These are phyloP conservation scores for Flaveria linearis DNA, from an alignment of 129 eudicot species.

Conservation along the genomic window DNA sequence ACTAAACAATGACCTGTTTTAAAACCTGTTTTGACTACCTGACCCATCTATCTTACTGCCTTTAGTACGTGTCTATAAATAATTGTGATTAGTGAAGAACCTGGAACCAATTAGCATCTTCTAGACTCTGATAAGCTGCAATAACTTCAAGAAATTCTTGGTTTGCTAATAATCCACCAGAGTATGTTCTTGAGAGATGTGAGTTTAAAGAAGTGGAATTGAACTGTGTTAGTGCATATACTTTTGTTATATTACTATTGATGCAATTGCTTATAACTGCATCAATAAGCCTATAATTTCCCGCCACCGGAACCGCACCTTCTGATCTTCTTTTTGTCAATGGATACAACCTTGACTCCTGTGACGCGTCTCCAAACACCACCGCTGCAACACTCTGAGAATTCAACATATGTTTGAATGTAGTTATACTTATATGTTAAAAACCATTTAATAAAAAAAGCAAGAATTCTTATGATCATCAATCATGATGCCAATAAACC, in stretches of 20 bases:
- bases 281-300: constrained; percentile 89
- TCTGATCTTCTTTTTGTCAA: constrained; percentile 89
- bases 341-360: constrained; percentile 63
- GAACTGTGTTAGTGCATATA: constrained; percentile 86
- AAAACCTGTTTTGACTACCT: not conserved
- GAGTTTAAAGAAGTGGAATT: constrained; percentile 93
- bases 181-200: constrained; percentile 83
- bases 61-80: not conserved
- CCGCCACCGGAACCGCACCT: constrained; percentile 91
- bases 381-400: constrained; percentile 94
- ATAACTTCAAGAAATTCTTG: constrained; percentile 84
- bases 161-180: constrained; percentile 63
- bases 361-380: constrained; percentile 77
- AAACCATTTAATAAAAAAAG: not conserved
- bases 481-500: not conserved
- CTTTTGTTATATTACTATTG: constrained; percentile 73
- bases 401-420: not conserved
- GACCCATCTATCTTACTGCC: not conserved
- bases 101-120: constrained; percentile 83
- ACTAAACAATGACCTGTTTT: not conserved
- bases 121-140: constrained; percentile 93
- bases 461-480: constrained; percentile 12
- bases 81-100: constrained; percentile 32
- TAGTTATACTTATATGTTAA: not conserved
- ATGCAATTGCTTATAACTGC: constrained; percentile 94